A percentile compares a stretch with the other conserved stretches of the same genome.
phyloP scores from a whole-genome alignment of 345 rosid genomes.

The Salix viminalis region DNA sequence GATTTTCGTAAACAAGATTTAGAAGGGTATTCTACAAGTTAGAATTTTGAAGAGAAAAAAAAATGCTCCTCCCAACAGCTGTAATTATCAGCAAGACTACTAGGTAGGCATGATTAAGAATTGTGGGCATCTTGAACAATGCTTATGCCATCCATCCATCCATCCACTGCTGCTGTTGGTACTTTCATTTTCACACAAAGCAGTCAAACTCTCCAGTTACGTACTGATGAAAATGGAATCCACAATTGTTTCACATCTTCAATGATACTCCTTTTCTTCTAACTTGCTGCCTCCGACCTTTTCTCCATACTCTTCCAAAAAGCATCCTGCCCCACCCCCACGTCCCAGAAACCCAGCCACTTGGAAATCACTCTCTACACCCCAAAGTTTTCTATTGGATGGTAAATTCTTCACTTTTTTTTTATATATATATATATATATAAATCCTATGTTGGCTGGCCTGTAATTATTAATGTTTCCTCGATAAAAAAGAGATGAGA shows the following conservation, averaged over 20 bases:
- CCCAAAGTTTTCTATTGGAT: not conserved
- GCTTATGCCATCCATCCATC: not conserved
- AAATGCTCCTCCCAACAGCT: not conserved
- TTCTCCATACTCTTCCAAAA: not conserved
- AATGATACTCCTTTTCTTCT: not conserved
- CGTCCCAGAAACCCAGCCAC: not conserved
- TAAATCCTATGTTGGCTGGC: too few relatives aligned
- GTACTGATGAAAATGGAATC: not conserved
- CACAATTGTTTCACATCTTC: constrained; percentile 5
- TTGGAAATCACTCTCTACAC: not conserved
- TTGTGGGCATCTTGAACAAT: not conserved
- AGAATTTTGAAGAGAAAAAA: too few relatives aligned
- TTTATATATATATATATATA: too few relatives aligned
- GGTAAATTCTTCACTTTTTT: not conserved
- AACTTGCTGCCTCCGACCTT: not conserved
- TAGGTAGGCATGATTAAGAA: not conserved
- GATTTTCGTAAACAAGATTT: too few relatives aligned
- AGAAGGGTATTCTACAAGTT: too few relatives aligned
- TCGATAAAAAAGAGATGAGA: too few relatives aligned
- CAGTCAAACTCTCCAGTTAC: constrained; percentile 5
- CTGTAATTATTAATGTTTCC: too few relatives aligned
- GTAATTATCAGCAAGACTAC: too few relatives aligned
- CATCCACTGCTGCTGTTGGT: not conserved
- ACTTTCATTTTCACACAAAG: constrained; percentile 10
- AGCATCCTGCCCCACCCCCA: not conserved